A percentile compares a stretch with the other conserved stretches of the same genome.
Conservation (phyloP, 2,329 filamentous ascomycete species). For the Diaporthe eres region DNA sequence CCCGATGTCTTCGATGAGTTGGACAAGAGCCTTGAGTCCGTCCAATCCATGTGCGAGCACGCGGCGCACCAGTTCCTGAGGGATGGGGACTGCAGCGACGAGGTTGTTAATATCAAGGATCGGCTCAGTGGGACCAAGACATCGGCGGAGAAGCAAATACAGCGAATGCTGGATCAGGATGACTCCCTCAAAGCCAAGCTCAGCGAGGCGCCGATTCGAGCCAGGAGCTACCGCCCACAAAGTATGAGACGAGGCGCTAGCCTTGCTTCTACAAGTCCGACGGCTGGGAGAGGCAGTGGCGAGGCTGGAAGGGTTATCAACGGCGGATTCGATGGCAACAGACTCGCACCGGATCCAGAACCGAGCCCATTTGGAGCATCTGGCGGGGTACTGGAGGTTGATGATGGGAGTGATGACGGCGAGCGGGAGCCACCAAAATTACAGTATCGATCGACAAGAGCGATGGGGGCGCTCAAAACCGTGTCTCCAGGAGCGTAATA, state of each 20-base stretch:
- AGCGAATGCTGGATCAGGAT: constrained; percentile 67
- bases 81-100: constrained; percentile 85
- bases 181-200: constrained; percentile 57
- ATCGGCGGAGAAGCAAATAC: constrained; percentile 71
- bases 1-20: constrained; percentile 77
- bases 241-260: constrained; percentile 64
- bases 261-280: constrained; percentile 46
- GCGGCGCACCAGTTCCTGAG: constrained; percentile 92
- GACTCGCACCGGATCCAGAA: constrained; percentile 22
- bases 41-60: constrained; percentile 86
- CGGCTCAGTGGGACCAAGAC: constrained; percentile 75
- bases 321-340: background rate
- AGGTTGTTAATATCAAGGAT: constrained; percentile 78
- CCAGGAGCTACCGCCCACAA: constrained; percentile 65
- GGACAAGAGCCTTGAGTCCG: constrained; percentile 83
- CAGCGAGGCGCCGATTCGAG: constrained; percentile 55
- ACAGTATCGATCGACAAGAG: constrained; percentile 59
- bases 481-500: constrained; percentile 16
- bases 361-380: constrained; percentile 32
- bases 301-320: background rate
- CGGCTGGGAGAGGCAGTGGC: background rate
- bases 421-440: constrained; percentile 53
- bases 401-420: constrained; percentile 58
- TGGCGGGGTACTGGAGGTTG: constrained; percentile 52
- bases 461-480: constrained; percentile 43